These are phyloP conservation scores for Auricularia auricula-judae DNA, from an alignment of 768 basidiomycete species.

Conservation along the genomic window DNA sequence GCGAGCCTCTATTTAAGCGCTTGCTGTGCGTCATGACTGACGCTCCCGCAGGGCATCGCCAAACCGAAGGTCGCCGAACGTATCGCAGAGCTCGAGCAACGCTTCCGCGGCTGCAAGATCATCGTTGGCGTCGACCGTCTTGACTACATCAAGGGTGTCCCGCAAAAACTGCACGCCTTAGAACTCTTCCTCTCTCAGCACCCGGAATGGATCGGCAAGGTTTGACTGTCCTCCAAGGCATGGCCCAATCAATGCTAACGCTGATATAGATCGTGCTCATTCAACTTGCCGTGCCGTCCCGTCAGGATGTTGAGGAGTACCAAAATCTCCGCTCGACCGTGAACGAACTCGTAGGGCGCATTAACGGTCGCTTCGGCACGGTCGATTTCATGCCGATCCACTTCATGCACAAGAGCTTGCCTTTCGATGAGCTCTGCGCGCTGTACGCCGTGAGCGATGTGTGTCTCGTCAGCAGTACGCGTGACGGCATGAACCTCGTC, in stretches of 20 bases:
- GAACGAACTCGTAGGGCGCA: constrained; percentile 95
- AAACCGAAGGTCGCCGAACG: constrained; percentile 73
- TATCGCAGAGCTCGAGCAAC: constrained; percentile 69
- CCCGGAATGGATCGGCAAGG: constrained; percentile 99
- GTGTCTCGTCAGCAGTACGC: constrained; percentile 86
- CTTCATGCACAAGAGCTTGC: constrained; percentile 93
- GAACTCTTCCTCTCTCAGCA: constrained; percentile 96
- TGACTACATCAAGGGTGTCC: constrained; percentile 99
- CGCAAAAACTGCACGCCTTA: constrained; percentile 93
- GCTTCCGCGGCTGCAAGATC: constrained; percentile 90
- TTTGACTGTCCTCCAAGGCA: constrained; percentile 13
- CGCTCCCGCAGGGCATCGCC: constrained; percentile 51
- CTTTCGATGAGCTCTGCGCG: constrained; percentile 94
- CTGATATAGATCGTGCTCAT: constrained; percentile 72
- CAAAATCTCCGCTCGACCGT: constrained; percentile 93
- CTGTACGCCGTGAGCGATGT: constrained; percentile 95
- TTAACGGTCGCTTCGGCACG: constrained; percentile 97
- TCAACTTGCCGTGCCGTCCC: constrained; percentile 93
- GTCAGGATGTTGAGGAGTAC: constrained; percentile 98
- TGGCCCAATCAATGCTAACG: background rate
- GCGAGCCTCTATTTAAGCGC: constrained; percentile 7
- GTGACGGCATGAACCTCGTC: constrained; percentile 98
- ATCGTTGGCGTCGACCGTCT: constrained; percentile 97
- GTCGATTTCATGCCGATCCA: constrained; percentile 99
- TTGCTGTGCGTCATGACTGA: background rate